Percentiles rank a stretch among this genome's conserved stretches.
Evolutionary conservation across 305 asterid genomes (phyloP).

Genomic region (Fraxinus angustifolia): DNA sequence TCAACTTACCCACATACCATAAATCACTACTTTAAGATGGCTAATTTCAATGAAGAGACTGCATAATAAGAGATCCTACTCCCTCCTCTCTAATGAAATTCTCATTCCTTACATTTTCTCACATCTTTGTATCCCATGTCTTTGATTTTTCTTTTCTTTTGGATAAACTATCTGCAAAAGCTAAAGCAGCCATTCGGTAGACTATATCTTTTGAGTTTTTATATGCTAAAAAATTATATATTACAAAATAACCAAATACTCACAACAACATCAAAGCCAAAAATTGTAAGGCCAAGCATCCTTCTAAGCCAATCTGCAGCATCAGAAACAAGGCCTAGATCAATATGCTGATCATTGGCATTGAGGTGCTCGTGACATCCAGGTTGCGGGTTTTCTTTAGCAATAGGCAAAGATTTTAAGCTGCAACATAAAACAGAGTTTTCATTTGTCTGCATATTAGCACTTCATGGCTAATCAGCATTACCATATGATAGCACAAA

Average conservation of each 20-base stretch:
- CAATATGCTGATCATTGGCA: slow-evolving; percentile 41
- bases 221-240: not conserved
- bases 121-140: not conserved
- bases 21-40: not conserved
- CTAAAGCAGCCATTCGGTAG: not conserved
- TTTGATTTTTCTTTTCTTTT: not conserved
- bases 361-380: not conserved
- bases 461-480: slow-evolving; percentile 14
- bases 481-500: not conserved
- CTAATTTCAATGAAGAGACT: not conserved
- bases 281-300: slow-evolving; percentile 73
- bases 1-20: not conserved
- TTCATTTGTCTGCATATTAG: slow-evolving; percentile 5
- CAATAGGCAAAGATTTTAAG: slow-evolving; percentile 81
- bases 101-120: not conserved
- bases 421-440: slow-evolving; percentile 39
- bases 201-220: not conserved
- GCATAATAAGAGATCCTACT: not conserved
- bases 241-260: slow-evolving; percentile 29
- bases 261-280: slow-evolving; percentile 95
- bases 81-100: not conserved
- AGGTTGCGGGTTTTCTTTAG: slow-evolving; percentile 37
- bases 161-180: not conserved
- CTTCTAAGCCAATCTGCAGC: slow-evolving; percentile 82
- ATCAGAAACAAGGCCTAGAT: slow-evolving; percentile 65